These are phyloP conservation scores for Boletellus ananiceps DNA, from an alignment of 768 basidiomycete genomes.

Conservation along the genomic window DNA sequence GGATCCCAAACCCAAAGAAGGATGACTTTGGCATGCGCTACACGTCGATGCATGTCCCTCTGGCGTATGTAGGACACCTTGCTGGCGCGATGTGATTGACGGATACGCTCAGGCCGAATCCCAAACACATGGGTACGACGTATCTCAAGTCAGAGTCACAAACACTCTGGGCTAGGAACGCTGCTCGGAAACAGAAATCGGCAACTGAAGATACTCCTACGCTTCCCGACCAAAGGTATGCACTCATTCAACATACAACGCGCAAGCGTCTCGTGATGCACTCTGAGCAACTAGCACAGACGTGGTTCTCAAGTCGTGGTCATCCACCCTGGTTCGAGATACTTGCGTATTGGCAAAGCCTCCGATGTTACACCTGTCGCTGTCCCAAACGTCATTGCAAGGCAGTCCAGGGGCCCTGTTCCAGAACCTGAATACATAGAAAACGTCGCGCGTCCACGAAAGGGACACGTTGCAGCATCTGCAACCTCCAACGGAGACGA, in stretches of 20 bases:
- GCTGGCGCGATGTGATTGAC: slow-evolving; percentile 11
- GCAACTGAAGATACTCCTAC: slow-evolving; percentile 36
- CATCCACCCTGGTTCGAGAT: slow-evolving; percentile 75
- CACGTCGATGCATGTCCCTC: slow-evolving; percentile 76
- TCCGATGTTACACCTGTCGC: slow-evolving; percentile 69
- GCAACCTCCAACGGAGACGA: slow-evolving; percentile 42
- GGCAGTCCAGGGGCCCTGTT: slow-evolving; percentile 48
- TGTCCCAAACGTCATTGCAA: slow-evolving; percentile 70
- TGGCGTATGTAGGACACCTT: slow-evolving; percentile 46
- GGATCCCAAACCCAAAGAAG: slow-evolving; percentile 73
- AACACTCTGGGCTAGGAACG: slow-evolving; percentile 69
- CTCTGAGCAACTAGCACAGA: slow-evolving; percentile 38
- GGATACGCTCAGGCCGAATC: slow-evolving; percentile 53
- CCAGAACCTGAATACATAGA: slow-evolving; percentile 43
- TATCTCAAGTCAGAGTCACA: slow-evolving; percentile 78
- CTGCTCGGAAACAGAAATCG: slow-evolving; percentile 47
- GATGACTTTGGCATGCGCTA: slow-evolving; percentile 82
- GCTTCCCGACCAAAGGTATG: slow-evolving; percentile 46
- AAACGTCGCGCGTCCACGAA: slow-evolving; percentile 53
- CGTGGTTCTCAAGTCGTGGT: slow-evolving; percentile 77
- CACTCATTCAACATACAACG: slow-evolving; percentile 3
- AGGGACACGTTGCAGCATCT: slow-evolving; percentile 23
- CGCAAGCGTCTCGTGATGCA: slow-evolving; percentile 18
- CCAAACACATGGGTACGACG: slow-evolving; percentile 71
- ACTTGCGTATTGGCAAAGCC: slow-evolving; percentile 67